A percentile compares a stretch with the other conserved stretches of the same genome.
These are phyloP conservation scores for Platanthera zijinensis DNA, from an alignment of 106 monocot species.

Conservation along the genomic window DNA sequence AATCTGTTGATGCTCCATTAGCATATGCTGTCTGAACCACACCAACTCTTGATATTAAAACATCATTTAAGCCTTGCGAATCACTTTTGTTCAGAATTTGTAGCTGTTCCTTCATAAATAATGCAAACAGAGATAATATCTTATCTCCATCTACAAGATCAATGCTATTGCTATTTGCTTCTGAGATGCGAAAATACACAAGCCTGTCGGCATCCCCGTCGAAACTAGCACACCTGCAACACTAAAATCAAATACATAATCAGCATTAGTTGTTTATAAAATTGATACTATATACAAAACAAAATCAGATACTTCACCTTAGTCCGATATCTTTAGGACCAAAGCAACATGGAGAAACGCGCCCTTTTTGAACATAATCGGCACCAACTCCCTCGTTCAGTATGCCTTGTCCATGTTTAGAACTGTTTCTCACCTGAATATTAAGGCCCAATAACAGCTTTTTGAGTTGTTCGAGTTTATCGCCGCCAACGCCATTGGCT, in stretches of 20 bases:
- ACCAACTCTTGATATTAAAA: conserved; percentile 47
- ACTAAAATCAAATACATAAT: conserved; percentile 21
- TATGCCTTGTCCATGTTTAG: conserved; percentile 62
- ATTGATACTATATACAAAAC: neutral
- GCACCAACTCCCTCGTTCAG: conserved; percentile 88
- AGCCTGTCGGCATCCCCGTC: conserved; percentile 96
- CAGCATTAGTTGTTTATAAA: conserved; percentile 11
- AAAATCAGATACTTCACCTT: conserved; percentile 37
- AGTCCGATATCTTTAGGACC: conserved; percentile 47
- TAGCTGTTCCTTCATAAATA: conserved; percentile 80
- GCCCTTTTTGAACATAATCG: conserved; percentile 94
- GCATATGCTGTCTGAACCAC: conserved; percentile 95
- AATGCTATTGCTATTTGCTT: conserved; percentile 28
- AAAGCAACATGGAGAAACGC: conserved; percentile 62
- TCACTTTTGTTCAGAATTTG: conserved; percentile 30
- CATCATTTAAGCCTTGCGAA: neutral
- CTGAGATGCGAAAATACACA: conserved; percentile 60
- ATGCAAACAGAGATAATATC: conserved; percentile 82
- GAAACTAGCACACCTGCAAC: conserved; percentile 89
- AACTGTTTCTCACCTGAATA: conserved; percentile 55
- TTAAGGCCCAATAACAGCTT: conserved; percentile 37
- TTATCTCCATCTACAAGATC: conserved; percentile 95
- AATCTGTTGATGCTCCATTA: conserved; percentile 87
- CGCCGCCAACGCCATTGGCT: conserved; percentile 91
- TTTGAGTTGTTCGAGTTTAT: conserved; percentile 66